Evolutionary conservation across 2,329 filamentous ascomycete genomes (phyloP).

Genomic region (Pseudogymnoascus sp.): DNA sequence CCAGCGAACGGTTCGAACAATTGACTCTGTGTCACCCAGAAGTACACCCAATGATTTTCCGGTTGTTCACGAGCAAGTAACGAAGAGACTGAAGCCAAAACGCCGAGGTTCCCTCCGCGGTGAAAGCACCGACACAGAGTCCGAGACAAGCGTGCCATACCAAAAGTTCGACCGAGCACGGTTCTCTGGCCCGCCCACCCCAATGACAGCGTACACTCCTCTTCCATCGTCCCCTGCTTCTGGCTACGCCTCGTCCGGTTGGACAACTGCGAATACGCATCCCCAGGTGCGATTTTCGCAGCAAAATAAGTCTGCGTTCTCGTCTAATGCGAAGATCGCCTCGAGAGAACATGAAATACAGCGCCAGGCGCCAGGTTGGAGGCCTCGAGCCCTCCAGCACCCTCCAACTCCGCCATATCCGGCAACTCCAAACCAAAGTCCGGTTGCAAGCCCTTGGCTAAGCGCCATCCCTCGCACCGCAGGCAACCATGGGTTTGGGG

Average conservation of each 20-base stretch:
- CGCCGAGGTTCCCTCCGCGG: slow-evolving; percentile 26
- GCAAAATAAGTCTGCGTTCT: slow-evolving; percentile 1
- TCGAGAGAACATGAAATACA: neutral
- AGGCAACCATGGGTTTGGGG: neutral
- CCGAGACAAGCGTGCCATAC: slow-evolving; percentile 21
- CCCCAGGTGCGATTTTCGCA: neutral
- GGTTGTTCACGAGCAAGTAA: slow-evolving; percentile 26
- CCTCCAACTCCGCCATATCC: slow-evolving; percentile 1
- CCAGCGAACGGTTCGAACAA: neutral
- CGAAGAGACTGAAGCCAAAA: neutral
- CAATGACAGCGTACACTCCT: neutral
- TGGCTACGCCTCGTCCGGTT: neutral
- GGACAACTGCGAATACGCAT: neutral
- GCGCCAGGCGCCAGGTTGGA: neutral
- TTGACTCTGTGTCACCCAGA: slow-evolving; percentile 1
- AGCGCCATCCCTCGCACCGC: slow-evolving; percentile 33
- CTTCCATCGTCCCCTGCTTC: neutral
- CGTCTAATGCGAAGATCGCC: neutral
- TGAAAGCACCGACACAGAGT: slow-evolving; percentile 32
- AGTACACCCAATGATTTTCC: neutral
- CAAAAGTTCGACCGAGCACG: neutral
- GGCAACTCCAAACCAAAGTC: neutral
- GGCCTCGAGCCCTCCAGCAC: neutral
- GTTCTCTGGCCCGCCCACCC: neutral
- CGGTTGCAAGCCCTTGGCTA: slow-evolving; percentile 32